Evolutionary conservation across 305 asterid genomes (phyloP).

Genomic region (Fraxinus platypoda): DNA sequence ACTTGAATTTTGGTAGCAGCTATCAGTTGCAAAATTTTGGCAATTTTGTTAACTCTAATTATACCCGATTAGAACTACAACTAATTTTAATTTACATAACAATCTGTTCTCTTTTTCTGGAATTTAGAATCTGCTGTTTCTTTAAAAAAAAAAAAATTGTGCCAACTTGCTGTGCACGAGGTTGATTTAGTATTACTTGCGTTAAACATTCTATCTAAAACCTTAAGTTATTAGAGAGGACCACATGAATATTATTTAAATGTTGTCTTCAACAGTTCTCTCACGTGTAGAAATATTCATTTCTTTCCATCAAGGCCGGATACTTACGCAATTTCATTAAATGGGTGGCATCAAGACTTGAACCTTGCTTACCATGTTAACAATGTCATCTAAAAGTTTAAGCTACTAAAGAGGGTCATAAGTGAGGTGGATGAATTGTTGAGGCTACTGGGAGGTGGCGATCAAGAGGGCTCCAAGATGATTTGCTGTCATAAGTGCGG

Average conservation of each 20-base stretch:
- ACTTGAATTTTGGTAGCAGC: conserved; percentile 3
- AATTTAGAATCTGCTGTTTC: not conserved
- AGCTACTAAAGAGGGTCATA: not conserved
- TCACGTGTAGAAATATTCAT: not conserved
- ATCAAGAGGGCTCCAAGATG: too few species aligned
- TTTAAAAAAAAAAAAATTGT: not conserved
- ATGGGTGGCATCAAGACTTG: not conserved
- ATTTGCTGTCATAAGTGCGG: too few species aligned
- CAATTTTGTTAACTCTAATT: not conserved
- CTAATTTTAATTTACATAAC: not conserved
- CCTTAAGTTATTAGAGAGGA: not conserved
- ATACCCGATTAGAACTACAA: not conserved
- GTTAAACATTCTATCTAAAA: not conserved
- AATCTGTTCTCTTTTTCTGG: not conserved
- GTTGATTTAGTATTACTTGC: not conserved
- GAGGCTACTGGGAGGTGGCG: too few species aligned
- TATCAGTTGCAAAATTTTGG: not conserved
- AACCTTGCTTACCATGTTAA: not conserved
- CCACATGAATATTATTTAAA: not conserved
- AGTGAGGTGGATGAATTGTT: too few species aligned
- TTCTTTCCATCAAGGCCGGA: not conserved
- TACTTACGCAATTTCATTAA: not conserved
- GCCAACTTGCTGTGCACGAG: not conserved
- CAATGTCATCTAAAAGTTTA: not conserved
- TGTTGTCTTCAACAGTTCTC: not conserved